Base-by-base conservation (phyloP, 208 protist species). In the Trypanosoma lewisi region DNA sequence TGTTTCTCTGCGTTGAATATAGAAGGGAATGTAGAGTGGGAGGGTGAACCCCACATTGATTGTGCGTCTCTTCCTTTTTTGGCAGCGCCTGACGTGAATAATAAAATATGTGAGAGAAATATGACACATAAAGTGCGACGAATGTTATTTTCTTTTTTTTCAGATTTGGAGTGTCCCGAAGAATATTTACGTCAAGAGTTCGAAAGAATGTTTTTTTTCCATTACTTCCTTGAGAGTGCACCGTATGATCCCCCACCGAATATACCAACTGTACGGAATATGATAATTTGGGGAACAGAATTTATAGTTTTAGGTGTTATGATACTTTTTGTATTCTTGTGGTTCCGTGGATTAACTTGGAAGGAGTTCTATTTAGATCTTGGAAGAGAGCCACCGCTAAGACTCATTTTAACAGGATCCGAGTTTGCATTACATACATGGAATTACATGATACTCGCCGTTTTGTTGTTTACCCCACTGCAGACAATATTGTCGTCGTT, bases 341-440 rank as follows among this genome's bases (percentile, higher is more conserved):
- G 58, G 8, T 51, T 74, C 31, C 77, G 71, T 68, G 63, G 66
- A n/a, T 69, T 74, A 52, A 55, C 78, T 2, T 68, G 76, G 42
- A 58, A 33, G 34, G 65, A 83, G 25, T 85, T 71, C 72, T 63
- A 54, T 53, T 50, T 63, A 19, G 80, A 91, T 34, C 23, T 91
- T 33, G 61, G 25, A 33, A 30, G 55, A 54, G 71, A 63, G 44
- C 68, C 73, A 16, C 84, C 84, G 19, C 64, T 91, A 33, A 63
- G 60, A 7, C 75, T 91, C 48, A 87, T 72, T 2, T 63, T 91
- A 3, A 79, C 81, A 41, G 82, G 79, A 76, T 63, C 75, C 19
- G 85, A 91, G 73, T 74, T 91, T 55, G 78, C 79, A 52, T 78
- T 77, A 59, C 82, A 81, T 59, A 60, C 67, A 14, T 41, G 74